Evolutionary conservation across 1,284 basidiomycete genomes (phyloP).

Genomic region (Trichosporon inkin): DNA sequence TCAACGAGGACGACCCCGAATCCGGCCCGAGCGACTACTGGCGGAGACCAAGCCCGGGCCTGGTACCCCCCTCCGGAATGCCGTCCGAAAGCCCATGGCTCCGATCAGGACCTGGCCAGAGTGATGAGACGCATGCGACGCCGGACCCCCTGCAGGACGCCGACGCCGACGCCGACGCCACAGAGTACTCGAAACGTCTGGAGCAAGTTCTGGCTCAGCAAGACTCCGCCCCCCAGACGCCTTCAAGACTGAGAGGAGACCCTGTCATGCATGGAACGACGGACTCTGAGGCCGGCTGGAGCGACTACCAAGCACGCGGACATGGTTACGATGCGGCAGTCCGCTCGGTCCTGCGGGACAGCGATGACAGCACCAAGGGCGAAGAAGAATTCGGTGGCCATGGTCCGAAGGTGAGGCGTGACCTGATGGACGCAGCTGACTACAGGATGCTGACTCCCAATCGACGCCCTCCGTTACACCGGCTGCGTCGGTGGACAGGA

Average conservation of each 20-base stretch:
- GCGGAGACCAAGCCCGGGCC: conserved; percentile 15
- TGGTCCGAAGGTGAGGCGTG: neutral
- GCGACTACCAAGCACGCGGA: conserved; percentile 23
- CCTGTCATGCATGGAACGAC: conserved; percentile 4
- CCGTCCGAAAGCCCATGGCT: conserved; percentile 11
- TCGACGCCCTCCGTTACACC: conserved; percentile 1
- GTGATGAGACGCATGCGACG: neutral
- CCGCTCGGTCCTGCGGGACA: conserved; percentile 25
- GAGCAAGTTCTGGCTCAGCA: conserved; percentile 19
- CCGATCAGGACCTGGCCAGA: neutral
- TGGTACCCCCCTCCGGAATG: neutral
- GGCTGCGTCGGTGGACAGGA: neutral
- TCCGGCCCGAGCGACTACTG: conserved; percentile 27
- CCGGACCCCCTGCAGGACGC: conserved; percentile 14
- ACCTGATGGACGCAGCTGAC: neutral
- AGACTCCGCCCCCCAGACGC: conserved; percentile 12
- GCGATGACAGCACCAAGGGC: conserved; percentile 8
- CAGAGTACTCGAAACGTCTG: conserved; percentile 23
- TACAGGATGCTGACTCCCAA: neutral
- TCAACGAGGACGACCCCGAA: conserved; percentile 13
- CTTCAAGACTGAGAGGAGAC: conserved; percentile 7
- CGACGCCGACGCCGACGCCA: conserved; percentile 16
- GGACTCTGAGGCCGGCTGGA: conserved; percentile 20
- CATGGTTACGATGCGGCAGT: conserved; percentile 24
- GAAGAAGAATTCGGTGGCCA: conserved; percentile 35